Conservation (phyloP, 441 rosid genomes). For the Gossypium davidsonii region DNA sequence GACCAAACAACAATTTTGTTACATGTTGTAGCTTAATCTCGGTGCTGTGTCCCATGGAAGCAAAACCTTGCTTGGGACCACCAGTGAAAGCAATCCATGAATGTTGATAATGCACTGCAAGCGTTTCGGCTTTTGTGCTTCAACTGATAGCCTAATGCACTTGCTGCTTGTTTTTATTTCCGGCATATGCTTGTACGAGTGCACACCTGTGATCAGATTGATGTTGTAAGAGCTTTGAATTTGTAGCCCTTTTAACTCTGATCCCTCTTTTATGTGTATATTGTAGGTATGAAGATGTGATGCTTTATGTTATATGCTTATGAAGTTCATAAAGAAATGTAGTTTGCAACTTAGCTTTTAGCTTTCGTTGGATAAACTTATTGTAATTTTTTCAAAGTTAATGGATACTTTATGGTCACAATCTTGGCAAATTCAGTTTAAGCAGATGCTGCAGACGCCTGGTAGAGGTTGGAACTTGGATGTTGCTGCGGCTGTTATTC, state of each 20-base stretch:
- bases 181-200: conserved; percentile 43
- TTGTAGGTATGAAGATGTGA: conserved; percentile 39
- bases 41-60: conserved; percentile 21
- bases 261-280: conserved; percentile 38
- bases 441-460: not conserved
- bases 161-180: conserved; percentile 37
- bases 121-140: conserved; percentile 14
- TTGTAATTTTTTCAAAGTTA: not conserved
- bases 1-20: conserved; percentile 33
- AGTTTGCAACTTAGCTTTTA: conserved; percentile 16
- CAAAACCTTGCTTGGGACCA: conserved; percentile 20
- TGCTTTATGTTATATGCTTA: conserved; percentile 27
- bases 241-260: conserved; percentile 23
- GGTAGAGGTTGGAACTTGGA: not conserved
- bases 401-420: not conserved
- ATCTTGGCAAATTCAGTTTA: not conserved
- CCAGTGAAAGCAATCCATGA: conserved; percentile 10
- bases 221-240: conserved; percentile 30
- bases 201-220: conserved; percentile 28
- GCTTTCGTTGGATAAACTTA: not conserved
- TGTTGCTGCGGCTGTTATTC: not conserved
- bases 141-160: conserved; percentile 29
- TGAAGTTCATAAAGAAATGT: conserved; percentile 24
- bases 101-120: conserved; percentile 17
- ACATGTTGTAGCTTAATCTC: conserved; percentile 12